phyloP scores from a whole-genome alignment of 495 filamentous ascomycete genomes.

The Hypoxylon subgilvum region DNA sequence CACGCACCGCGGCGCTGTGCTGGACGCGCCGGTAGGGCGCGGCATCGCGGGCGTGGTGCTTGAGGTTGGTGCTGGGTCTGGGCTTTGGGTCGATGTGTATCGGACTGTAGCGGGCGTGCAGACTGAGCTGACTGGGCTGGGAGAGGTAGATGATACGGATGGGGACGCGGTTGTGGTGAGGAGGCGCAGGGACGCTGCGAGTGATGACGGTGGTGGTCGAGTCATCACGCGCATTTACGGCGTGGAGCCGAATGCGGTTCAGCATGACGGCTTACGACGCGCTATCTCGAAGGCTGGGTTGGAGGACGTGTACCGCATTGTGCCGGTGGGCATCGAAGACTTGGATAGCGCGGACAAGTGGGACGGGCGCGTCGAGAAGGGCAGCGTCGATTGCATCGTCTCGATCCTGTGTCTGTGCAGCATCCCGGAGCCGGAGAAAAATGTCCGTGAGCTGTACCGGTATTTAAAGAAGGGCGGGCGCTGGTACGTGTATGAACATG shows the following conservation, averaged over 20 bases:
- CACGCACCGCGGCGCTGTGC: too few species aligned
- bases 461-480: constrained; percentile 70
- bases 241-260: constrained; percentile 66
- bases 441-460: constrained; percentile 63
- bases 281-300: constrained; percentile 59
- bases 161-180: background rate
- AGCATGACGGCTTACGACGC: constrained; percentile 58
- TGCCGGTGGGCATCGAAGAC: constrained; percentile 66
- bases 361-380: constrained; percentile 54
- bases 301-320: constrained; percentile 65
- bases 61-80: constrained; percentile 58
- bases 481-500: constrained; percentile 76
- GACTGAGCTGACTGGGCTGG: constrained; percentile 4
- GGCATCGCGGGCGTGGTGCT: constrained; percentile 47
- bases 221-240: constrained; percentile 66
- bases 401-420: constrained; percentile 75
- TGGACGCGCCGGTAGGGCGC: too few species aligned
- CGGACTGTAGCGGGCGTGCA: background rate
- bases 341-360: constrained; percentile 48
- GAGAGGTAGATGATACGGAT: background rate
- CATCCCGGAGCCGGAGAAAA: constrained; percentile 66
- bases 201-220: background rate
- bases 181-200: constrained; percentile 5
- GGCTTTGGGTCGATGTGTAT: constrained; percentile 54
- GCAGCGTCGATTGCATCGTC: constrained; percentile 69